Base-by-base conservation (phyloP, 495 filamentous ascomycete species). In the Hypoxylon fragiforme region DNA sequence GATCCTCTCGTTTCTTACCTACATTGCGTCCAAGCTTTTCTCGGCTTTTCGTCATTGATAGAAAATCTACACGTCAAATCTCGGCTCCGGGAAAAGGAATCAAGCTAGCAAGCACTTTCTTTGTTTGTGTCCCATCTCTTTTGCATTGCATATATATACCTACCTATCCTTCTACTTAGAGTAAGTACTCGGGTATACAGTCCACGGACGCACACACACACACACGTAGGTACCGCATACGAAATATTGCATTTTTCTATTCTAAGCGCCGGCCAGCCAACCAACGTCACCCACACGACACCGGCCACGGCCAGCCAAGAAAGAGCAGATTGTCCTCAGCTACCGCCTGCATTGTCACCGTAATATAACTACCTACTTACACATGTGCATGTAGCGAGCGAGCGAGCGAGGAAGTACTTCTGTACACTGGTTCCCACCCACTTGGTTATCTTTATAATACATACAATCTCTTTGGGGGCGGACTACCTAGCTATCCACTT, bases 61-160 rank as follows among this genome's bases (percentile, higher is more conserved):
- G n/a, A n/a, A 34, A 49, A 18, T 15, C 24, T 36, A 18, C 51
- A 41, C 44, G 16, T 48, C 60, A 46, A 68, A 65, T 65, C 53
- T 68, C 59, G 65, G 65, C 62, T 68, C 62, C 46, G 62, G 59
- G 63, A 60, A 51, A n/a, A n/a, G n/a, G n/a, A n/a, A n/a, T n/a
- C n/a, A n/a, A n/a, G n/a, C n/a, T n/a, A n/a, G n/a, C n/a, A n/a
- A n/a, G n/a, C n/a, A n/a, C n/a, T n/a, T n/a, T 54, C 59, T 48
- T 55, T 41, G 4, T 28, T 9, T 28, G 4, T 28, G 4, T 28
- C 24, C 9, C 24, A 28, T 48, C 57, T 34, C 51, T 60, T 38
- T 50, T 54, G 60, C 65, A 57, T 60, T 57, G 54, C 64, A 57
- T 62, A 42, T 46, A 35, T 41, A 48, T 41, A 52, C 43, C 48